Base-by-base conservation (phyloP, 768 basidiomycete species). In the Collybiopsis luxurians region DNA sequence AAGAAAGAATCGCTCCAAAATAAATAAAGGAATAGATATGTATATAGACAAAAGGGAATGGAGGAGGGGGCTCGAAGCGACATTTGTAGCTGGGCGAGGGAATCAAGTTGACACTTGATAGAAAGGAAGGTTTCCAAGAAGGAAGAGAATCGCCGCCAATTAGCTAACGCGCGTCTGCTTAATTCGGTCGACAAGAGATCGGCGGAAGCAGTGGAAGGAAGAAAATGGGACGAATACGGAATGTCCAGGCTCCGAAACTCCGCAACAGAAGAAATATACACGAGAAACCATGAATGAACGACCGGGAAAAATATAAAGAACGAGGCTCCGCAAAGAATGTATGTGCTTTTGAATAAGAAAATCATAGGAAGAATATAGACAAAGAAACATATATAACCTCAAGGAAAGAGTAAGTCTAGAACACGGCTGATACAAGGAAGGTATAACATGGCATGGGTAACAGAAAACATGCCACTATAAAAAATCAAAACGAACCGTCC, bases 21-120 rank as follows among this genome's bases (percentile, higher is more conserved):
- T 47, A 13, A 49, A 49, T 49, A 49, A 34, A 49, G 31, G 27
- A 49, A 49, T 49, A 49, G 48, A 49, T 49, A 49, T 3, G 21
- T 48, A 48, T 6, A 48, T 13, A 19, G 46, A 28, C 12, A 30
- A 45, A 47, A 7, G 44, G 24, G 7, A 21, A 24, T 17, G 17
- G 9, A 17, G 19, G 19, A 42, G 17, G n/a, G 15, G 40, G 40
- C 19, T 42, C 40, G 40, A 42, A 42, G 40, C 40, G n/a, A 42
- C 40, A 42, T 42, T 6, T 15, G 19, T 5, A 42, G 6, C 15
- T 4, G 9, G 40, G n/a, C 15, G n/a, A 42, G 40, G 40, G 13
- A 6, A 17, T 17, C 36, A 12, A 9, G 23, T 34, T n/a, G n/a
- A n/a, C n/a, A n/a, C n/a, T 13, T 34, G 31, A 13, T 34, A 34